Percentiles rank a stretch among this genome's conserved stretches.
These are phyloP conservation scores for Neonectria hederae DNA, from an alignment of 2,329 filamentous ascomycete species.

Conservation along the genomic window DNA sequence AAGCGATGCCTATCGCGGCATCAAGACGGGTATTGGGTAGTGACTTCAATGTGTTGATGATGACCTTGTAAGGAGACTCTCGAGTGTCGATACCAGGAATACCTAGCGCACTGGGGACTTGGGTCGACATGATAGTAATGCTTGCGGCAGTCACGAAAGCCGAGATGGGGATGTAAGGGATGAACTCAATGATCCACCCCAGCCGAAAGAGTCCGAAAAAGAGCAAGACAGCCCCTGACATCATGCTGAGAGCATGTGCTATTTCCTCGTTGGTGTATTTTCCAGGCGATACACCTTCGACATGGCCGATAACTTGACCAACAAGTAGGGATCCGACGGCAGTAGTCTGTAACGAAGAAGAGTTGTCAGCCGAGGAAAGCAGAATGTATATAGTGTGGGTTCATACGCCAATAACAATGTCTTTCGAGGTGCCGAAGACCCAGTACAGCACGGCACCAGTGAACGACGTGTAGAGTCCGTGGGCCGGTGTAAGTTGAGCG, in stretches of 20 bases:
- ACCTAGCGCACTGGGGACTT: conserved; percentile 56
- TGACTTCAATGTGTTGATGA: conserved; percentile 54
- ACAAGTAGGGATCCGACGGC: conserved; percentile 62
- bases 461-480: conserved; percentile 83
- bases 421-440: conserved; percentile 86
- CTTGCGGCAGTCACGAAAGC: conserved; percentile 62
- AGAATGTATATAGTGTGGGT: accelerated
- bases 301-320: conserved; percentile 55
- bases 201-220: conserved; percentile 57
- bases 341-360: conserved; percentile 58
- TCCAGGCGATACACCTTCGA: conserved; percentile 48
- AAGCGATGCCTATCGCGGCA: conserved; percentile 76
- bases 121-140: conserved; percentile 60
- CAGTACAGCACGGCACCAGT: conserved; percentile 83
- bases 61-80: conserved; percentile 55
- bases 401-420: conserved; percentile 78
- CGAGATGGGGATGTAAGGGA: conserved; percentile 60
- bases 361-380: background rate
- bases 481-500: conserved; percentile 73
- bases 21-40: conserved; percentile 64
- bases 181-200: conserved; percentile 62
- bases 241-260: conserved; percentile 55
- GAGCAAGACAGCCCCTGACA: conserved; percentile 56
- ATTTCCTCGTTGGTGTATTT: conserved; percentile 52
- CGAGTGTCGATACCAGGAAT: conserved; percentile 56